A percentile compares a stretch with the other conserved stretches of the same genome.
These are phyloP conservation scores for Phytopythium montanum DNA, from an alignment of 352 stramenopile genomes.

Conservation along the genomic window DNA sequence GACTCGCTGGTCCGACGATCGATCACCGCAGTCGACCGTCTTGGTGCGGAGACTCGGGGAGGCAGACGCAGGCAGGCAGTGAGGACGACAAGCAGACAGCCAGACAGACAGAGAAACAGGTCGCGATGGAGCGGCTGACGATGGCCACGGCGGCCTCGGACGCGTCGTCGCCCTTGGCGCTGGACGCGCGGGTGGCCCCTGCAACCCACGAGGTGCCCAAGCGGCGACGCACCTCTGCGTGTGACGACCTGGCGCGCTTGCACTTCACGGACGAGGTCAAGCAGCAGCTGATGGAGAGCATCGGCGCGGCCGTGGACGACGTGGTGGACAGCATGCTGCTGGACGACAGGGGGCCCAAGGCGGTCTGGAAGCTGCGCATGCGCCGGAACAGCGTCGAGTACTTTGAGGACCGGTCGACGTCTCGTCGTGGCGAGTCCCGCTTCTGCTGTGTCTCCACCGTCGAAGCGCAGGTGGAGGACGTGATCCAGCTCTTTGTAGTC, in stretches of 20 bases:
- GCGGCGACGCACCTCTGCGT: conserved; percentile 6
- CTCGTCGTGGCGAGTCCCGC: conserved; percentile 24
- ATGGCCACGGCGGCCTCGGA: conserved; percentile 1
- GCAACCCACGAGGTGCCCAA: background rate
- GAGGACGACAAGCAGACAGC: background rate
- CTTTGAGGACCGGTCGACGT: conserved; percentile 28
- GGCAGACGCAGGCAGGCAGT: too few relatives aligned
- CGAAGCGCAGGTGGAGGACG: conserved; percentile 31
- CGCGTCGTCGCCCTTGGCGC: conserved; percentile 4
- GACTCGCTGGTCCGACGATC: background rate
- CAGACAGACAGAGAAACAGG: background rate
- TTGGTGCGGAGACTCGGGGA: background rate
- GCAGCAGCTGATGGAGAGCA: conserved; percentile 23
- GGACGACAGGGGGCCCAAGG: conserved; percentile 20
- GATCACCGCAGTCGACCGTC: background rate
- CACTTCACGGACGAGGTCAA: conserved; percentile 16
- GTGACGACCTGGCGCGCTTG: conserved; percentile 2
- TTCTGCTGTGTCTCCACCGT: conserved; percentile 33
- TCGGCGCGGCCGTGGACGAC: conserved; percentile 25
- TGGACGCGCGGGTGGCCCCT: background rate
- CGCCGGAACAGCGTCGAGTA: conserved; percentile 34
- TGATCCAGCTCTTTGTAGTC: conserved; percentile 32
- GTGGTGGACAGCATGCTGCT: conserved; percentile 35
- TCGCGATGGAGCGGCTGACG: conserved; percentile 4
- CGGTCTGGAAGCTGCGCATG: conserved; percentile 26